Conservation (phyloP, 495 filamentous ascomycete species). For the Pseudotulostoma volvatum region DNA sequence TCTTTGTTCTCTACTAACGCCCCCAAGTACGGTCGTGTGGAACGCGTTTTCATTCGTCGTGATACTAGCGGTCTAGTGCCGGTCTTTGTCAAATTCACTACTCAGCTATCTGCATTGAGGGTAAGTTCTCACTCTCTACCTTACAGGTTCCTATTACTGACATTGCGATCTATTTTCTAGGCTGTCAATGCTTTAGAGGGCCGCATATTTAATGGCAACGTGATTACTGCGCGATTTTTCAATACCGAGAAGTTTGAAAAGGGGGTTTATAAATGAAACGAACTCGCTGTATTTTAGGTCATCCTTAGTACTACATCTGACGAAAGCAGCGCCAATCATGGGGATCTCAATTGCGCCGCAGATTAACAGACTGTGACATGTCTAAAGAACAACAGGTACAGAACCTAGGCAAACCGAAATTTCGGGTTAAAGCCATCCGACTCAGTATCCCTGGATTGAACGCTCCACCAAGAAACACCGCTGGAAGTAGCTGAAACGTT, state of each 20-base stretch:
- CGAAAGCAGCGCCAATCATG: no score
- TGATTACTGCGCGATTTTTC: slow-evolving; percentile 62
- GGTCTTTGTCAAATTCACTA: slow-evolving; percentile 87
- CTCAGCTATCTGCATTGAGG: slow-evolving; percentile 59
- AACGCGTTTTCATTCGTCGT: slow-evolving; percentile 60
- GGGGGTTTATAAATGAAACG: slow-evolving; percentile 41
- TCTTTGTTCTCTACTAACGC: no score
- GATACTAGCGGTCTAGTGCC: slow-evolving; percentile 32
- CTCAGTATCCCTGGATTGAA: no score
- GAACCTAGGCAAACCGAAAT: not conserved
- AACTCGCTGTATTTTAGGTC: not conserved
- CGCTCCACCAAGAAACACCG: no score
- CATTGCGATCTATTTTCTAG: slow-evolving; percentile 27
- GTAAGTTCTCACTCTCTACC: no score
- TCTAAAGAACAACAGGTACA: not conserved
- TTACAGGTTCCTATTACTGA: no score
- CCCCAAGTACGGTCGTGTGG: slow-evolving; percentile 63
- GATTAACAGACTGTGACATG: no score
- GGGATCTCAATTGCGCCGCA: no score
- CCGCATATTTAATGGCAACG: slow-evolving; percentile 71
- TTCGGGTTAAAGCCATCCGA: no score
- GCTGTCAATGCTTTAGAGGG: slow-evolving; percentile 79
- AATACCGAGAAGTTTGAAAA: slow-evolving; percentile 64
- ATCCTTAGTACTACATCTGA: no score
- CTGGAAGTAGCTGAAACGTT: no score